phyloP scores from a whole-genome alignment of 2,329 filamentous ascomycete species.

The Alternaria arborescens region DNA sequence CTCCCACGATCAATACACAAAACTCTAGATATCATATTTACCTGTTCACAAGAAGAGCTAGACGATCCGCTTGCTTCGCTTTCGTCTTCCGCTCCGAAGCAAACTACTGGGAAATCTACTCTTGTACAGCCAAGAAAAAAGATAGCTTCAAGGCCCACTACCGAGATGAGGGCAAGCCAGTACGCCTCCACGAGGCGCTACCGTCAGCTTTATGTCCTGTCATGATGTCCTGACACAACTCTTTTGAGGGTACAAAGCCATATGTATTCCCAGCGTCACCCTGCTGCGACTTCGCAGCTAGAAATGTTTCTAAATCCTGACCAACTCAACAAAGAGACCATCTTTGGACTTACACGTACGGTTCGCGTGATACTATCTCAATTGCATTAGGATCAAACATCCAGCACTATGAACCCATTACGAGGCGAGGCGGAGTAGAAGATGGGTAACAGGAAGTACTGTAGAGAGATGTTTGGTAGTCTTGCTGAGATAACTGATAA shows the following conservation, averaged over 20 bases:
- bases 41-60: neutral
- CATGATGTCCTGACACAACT: neutral
- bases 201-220: neutral
- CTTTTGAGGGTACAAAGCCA: neutral
- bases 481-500: neutral
- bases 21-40: neutral
- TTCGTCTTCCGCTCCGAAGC: neutral
- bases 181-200: neutral
- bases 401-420: neutral
- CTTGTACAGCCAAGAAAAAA: neutral
- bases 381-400: neutral
- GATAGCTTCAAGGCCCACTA: neutral
- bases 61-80: neutral
- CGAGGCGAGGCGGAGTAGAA: neutral
- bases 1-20: neutral
- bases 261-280: neutral
- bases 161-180: neutral
- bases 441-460: neutral
- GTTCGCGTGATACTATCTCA: neutral
- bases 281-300: neutral
- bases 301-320: neutral
- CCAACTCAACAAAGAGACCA: neutral
- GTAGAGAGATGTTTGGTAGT: neutral
- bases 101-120: neutral
- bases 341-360: neutral